These are phyloP conservation scores for Colletotrichum acutatum DNA, from an alignment of 2,329 filamentous ascomycete species.

Conservation along the genomic window DNA sequence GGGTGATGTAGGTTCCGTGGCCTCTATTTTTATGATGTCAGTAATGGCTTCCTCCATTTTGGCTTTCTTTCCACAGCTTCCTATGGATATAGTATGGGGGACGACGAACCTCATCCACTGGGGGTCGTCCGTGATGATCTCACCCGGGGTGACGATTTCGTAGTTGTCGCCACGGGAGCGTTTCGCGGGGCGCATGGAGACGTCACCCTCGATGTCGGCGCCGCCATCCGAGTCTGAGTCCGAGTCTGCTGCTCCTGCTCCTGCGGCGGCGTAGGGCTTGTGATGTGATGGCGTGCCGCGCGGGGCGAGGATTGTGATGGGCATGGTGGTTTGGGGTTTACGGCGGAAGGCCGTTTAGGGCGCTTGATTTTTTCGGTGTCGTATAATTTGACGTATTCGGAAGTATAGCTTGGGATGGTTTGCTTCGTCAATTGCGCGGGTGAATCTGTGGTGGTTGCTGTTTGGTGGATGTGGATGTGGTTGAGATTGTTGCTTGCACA, in stretches of 20 bases:
- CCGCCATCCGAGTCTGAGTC: conserved; percentile 59
- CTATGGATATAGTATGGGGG: background rate
- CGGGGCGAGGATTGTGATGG: conserved; percentile 60
- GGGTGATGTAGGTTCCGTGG: conserved; percentile 86
- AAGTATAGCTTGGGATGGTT: background rate
- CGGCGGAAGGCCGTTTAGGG: background rate
- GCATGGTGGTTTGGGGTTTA: conserved; percentile 46
- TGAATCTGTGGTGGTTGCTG: background rate
- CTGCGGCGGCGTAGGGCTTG: conserved; percentile 47
- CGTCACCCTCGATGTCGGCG: conserved; percentile 56
- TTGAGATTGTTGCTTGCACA: conserved; percentile 22
- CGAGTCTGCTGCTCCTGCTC: conserved; percentile 51
- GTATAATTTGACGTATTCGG: background rate
- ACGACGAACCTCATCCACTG: conserved; percentile 87
- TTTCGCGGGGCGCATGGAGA: conserved; percentile 57
- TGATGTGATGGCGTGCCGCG: conserved; percentile 43
- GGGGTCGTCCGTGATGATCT: conserved; percentile 88
- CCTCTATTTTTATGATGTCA: conserved; percentile 65
- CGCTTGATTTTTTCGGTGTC: background rate
- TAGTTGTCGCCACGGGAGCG: conserved; percentile 46
- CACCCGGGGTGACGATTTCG: conserved; percentile 86
- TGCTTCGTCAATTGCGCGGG: background rate
- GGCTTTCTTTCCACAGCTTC: too few species aligned
- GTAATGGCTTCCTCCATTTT: background rate
- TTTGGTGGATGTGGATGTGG: conserved; percentile 15